phyloP scores from a whole-genome alignment of 805 yeast genomes.

The Kurtzmaniella cleridarum region DNA sequence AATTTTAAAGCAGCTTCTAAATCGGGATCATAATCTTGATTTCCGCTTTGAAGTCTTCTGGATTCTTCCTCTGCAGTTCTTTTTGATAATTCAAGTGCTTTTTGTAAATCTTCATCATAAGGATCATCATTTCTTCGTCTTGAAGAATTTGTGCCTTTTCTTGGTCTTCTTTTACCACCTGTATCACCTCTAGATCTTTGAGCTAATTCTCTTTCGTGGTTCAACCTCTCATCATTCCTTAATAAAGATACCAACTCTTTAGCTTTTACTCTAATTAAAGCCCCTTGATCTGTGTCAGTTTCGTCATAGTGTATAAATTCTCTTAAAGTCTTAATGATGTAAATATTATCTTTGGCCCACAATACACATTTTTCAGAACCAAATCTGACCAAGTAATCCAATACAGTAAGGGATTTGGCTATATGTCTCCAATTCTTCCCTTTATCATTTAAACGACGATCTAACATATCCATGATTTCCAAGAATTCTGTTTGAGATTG shows the following conservation, averaged over 20 bases:
- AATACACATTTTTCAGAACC: slow-evolving; percentile 86
- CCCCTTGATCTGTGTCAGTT: slow-evolving; percentile 78
- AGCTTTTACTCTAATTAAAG: slow-evolving; percentile 80
- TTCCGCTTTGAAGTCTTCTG: slow-evolving; percentile 41
- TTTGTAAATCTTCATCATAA: slow-evolving; percentile 70
- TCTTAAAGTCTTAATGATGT: slow-evolving; percentile 81
- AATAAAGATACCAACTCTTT: slow-evolving; percentile 78
- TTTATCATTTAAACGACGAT: slow-evolving; percentile 86
- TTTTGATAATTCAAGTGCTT: slow-evolving; percentile 76
- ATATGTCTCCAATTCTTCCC: slow-evolving; percentile 98
- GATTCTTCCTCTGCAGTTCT: slow-evolving; percentile 83
- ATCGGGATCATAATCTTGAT: slow-evolving; percentile 50
- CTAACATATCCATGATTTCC: slow-evolving; percentile 91
- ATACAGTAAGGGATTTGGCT: slow-evolving; percentile 82
- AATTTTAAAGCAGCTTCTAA: slow-evolving; percentile 64
- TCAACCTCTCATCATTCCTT: slow-evolving; percentile 75
- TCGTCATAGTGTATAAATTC: slow-evolving; percentile 86
- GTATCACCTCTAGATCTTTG: slow-evolving; percentile 14
- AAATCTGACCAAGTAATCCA: slow-evolving; percentile 77
- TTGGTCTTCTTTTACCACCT: slow-evolving; percentile 17
- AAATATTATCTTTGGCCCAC: slow-evolving; percentile 88
- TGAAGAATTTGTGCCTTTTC: slow-evolving; percentile 17
- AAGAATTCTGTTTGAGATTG: slow-evolving; percentile 66
- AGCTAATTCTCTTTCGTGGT: slow-evolving; percentile 57
- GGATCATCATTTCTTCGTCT: slow-evolving; percentile 29